phyloP scores from a whole-genome alignment of 768 basidiomycete species.

The Lactarius hengduanensis region DNA sequence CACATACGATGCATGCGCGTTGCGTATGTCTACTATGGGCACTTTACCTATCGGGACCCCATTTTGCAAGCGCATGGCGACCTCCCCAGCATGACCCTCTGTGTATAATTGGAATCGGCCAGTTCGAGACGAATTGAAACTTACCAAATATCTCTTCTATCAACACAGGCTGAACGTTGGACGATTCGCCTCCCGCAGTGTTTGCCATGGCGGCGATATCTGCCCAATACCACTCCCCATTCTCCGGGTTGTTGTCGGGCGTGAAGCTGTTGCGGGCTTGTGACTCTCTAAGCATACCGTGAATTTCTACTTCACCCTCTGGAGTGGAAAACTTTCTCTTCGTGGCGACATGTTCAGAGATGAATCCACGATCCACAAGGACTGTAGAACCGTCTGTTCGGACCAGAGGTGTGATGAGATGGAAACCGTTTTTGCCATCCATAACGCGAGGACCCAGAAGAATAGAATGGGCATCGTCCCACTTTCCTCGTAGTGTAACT shows the following conservation, averaged over 20 bases:
- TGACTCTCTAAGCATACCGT: constrained; percentile 85
- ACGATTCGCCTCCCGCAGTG: constrained; percentile 67
- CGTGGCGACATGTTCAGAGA: constrained; percentile 56
- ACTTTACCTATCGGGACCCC: constrained; percentile 86
- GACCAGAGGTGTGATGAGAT: constrained; percentile 83
- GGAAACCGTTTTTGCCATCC: constrained; percentile 84
- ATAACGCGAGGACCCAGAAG: constrained; percentile 83
- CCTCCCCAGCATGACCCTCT: constrained; percentile 88
- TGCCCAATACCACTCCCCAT: constrained; percentile 90
- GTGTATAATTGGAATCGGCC: constrained; percentile 17
- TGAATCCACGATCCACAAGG: constrained; percentile 91
- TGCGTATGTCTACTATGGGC: constrained; percentile 83
- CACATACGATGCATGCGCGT: constrained; percentile 93
- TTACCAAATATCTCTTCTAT: constrained; percentile 90
- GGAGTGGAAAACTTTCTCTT: constrained; percentile 39
- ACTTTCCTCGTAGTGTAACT: constrained; percentile 72
- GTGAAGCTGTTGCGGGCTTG: constrained; percentile 77
- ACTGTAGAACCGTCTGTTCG: constrained; percentile 81
- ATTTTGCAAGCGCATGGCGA: constrained; percentile 51
- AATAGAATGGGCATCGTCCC: constrained; percentile 78
- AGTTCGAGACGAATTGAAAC: constrained; percentile 31
- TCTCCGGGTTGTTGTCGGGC: constrained; percentile 79
- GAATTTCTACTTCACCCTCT: constrained; percentile 61
- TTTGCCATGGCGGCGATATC: constrained; percentile 81
- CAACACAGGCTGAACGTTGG: constrained; percentile 81